Evolutionary conservation across 2,329 filamentous ascomycete species (phyloP), one percentile per base, ranked within the genome.

Genomic region (Fusarium sp.): DNA sequence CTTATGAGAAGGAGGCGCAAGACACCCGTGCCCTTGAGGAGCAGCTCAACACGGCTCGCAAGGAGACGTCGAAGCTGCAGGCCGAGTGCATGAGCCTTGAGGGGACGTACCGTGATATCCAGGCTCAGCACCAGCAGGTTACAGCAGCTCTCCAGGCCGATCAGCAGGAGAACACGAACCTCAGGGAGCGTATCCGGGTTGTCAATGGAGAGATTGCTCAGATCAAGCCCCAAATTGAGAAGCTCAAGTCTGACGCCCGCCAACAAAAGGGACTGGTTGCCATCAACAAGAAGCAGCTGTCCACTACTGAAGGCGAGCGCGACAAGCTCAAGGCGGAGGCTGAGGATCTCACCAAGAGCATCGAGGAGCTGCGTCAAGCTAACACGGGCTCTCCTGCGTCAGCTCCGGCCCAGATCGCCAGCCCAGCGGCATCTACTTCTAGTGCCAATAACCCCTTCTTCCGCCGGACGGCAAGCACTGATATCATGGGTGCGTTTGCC

Each of bases 221-320:
- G 82, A 86, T 98, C 45, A 97, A 95, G 82, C 95, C 95, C 35
- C 92, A 96, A 75, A 91, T 99, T 62, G 97, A 99, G 82, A 98
- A 98, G 86, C 88, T 97, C 78, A 95, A 94, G 81, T 94, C 93
- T 14, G 95, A 98, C 77, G 95, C 95, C 30, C 92, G 97, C 47
- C 97, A 98, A 82, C 95, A 98, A 80, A 98, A 97, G 85, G 97
- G 97, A 20, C 88, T 98, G 74, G 96, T 97, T 33, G 95, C 97
- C 50, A 99, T 99, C 85, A 98, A 98, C 85, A 98, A 97, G 88
- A 99, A 99, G 86, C 97, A 99, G 84, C 87, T 98, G 69, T 90
- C 93, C 38, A 98, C 95, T 1, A 94, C 93, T 66, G 97, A 99
- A 82, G 90, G 90, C 57, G 96, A 98, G 82, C 90, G 94, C 35